A percentile compares a stretch with the other conserved stretches of the same genome.
Conservation (phyloP, 2,329 filamentous ascomycete genomes). For the Sodiomyces alkalinus region DNA sequence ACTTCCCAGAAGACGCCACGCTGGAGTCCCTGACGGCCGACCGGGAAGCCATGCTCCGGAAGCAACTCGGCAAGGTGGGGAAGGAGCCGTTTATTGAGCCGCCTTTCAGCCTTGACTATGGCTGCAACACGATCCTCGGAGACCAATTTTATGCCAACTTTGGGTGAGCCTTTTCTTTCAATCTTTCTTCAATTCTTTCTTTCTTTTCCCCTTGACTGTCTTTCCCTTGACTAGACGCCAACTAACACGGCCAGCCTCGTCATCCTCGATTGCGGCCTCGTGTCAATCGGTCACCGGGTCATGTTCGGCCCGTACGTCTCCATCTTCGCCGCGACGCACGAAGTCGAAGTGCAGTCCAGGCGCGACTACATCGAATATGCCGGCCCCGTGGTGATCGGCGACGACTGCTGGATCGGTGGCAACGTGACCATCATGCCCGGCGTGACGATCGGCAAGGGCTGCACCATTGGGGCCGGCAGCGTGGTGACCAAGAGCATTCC, state of each 20-base stretch:
- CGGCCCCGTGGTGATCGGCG: conserved; percentile 27
- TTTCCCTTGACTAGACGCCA: too few species aligned
- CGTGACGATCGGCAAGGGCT: conserved; percentile 35
- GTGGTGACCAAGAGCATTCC: conserved; percentile 35
- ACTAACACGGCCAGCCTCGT: too few species aligned
- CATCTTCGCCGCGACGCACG: conserved; percentile 58
- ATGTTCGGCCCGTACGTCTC: conserved; percentile 52
- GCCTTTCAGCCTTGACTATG: conserved; percentile 48
- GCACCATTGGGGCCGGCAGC: conserved; percentile 32
- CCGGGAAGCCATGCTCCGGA: conserved; percentile 28
- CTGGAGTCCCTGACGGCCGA: conserved; percentile 20
- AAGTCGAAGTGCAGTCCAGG: conserved; percentile 40
- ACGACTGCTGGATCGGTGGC: conserved; percentile 41
- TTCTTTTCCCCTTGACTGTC: too few species aligned
- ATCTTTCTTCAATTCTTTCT: too few species aligned
- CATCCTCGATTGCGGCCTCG: conserved; percentile 58
- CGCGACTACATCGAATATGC: conserved; percentile 32
- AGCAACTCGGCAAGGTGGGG: conserved; percentile 34
- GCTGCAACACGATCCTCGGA: conserved; percentile 47
- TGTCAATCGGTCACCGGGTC: conserved; percentile 55
- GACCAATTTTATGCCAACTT: conserved; percentile 49
- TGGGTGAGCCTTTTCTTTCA: conserved; percentile 20
- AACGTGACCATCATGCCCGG: conserved; percentile 33
- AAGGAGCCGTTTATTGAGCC: conserved; percentile 42
- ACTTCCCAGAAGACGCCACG: conserved; percentile 32